A percentile compares a stretch with the other conserved stretches of the same genome.
These are phyloP conservation scores for Albugo candida DNA, from an alignment of 352 stramenopile genomes.

Conservation along the genomic window DNA sequence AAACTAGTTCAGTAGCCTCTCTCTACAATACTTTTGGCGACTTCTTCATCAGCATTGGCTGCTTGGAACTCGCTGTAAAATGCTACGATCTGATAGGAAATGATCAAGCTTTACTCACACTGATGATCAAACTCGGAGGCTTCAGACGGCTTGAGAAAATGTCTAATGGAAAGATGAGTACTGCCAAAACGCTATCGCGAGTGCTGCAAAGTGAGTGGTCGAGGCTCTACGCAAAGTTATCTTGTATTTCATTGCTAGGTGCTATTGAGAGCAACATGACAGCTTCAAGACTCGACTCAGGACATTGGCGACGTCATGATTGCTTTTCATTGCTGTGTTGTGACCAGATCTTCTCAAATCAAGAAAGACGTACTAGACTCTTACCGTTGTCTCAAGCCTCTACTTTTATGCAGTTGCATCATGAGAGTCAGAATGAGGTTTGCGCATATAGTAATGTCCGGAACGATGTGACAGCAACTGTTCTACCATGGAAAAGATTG, in stretches of 20 bases:
- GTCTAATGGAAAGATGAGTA: no score
- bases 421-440: neutral
- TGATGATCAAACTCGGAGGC: constrained; percentile 15
- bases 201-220: constrained; percentile 7
- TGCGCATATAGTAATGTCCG: neutral
- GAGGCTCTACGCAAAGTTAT: constrained; percentile 40
- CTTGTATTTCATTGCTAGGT: constrained; percentile 20
- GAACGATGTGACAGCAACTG: neutral
- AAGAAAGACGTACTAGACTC: constrained; percentile 39
- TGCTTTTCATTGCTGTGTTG: constrained; percentile 45
- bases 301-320: constrained; percentile 18
- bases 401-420: constrained; percentile 3
- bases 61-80: constrained; percentile 27
- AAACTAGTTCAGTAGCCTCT: constrained; percentile 16
- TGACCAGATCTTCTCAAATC: constrained; percentile 31
- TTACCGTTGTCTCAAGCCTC: constrained; percentile 18
- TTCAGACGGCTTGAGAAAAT: no score
- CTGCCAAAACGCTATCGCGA: no score
- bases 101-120: constrained; percentile 31
- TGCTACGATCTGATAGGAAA: constrained; percentile 56
- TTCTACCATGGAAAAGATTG: constrained; percentile 40
- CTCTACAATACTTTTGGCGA: constrained; percentile 20
- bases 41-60: constrained; percentile 29
- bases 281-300: constrained; percentile 5
- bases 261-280: neutral